Base-by-base conservation (phyloP, 805 yeast species). In the Teunomyces gatunensis region DNA sequence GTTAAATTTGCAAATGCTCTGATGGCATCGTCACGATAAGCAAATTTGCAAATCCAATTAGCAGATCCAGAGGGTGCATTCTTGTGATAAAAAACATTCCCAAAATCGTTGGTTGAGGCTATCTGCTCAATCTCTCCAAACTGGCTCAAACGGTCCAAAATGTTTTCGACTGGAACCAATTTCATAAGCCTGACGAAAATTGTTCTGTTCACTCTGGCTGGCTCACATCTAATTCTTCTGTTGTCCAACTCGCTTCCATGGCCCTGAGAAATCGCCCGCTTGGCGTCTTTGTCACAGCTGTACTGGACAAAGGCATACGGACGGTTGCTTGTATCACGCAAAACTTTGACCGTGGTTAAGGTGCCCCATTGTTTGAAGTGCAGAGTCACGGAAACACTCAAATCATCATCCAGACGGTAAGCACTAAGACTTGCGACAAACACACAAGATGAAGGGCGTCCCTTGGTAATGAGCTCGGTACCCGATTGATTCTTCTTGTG, bases 231-330 rank as follows among this genome's bases (percentile, higher is more conserved):
- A 39, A 92, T 80, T 3, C 81, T 72, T 61, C 96, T 77, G 11
- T 90, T 95, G 61, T 87, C 82, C 42, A 90, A 65, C 5, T 72
- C 63, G 5, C 89, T 74, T 47, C 84, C 83, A 57, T 87, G 92
- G 9, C 89, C 96, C 50, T 74, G 73, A 15, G 62, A 65, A 45
- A 89, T 76, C 0, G 96, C 97, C 4, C 53, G 60, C 51, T 75
- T 73, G 4, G 96, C 90, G 54, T 86, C 92, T 6, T 67, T 71
- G 53, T 86, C 94, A 47, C 71, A 80, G 6, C 80, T 72, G 62
- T 87, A 90, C 68, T 90, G 97, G 40, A 90, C 96, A 75, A 90
- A 90, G 0, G 96, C 96, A 67, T 90, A 90, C 2, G 97, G 97
- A 41, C 96, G 49, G 40, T 86, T 85, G 18, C 82, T 75, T 12